Conservation (phyloP, 2,329 filamentous ascomycete species). For the Neospermospora avenae region DNA sequence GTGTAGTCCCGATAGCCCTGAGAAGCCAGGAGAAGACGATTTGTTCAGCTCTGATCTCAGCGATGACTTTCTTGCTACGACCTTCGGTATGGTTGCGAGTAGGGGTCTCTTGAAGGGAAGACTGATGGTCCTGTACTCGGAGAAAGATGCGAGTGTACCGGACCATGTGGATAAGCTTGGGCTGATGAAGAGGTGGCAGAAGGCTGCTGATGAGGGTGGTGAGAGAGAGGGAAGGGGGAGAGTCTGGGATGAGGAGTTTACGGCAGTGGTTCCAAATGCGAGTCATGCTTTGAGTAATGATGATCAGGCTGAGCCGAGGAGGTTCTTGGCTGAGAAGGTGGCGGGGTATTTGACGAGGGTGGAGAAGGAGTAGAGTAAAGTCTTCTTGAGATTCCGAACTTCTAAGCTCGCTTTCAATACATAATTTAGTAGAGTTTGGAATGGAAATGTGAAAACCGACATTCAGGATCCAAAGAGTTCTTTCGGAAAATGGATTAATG, state of each 20-base stretch:
- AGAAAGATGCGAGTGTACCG: neutral
- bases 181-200: slow-evolving; percentile 3
- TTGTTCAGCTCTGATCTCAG: slow-evolving; percentile 2
- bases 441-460: no score
- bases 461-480: no score
- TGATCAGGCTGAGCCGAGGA: slow-evolving; percentile 42
- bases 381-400: neutral
- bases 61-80: neutral
- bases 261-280: slow-evolving; percentile 46
- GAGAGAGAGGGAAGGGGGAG: slow-evolving; percentile 16
- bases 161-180: neutral
- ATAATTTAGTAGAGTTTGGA: no score
- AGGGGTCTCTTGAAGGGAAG: slow-evolving; percentile 36
- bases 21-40: neutral
- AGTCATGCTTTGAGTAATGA: slow-evolving; percentile 47
- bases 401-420: no score
- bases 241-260: slow-evolving; percentile 47
- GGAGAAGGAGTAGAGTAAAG: neutral
- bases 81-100: slow-evolving; percentile 21
- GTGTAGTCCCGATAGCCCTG: slow-evolving; percentile 1
- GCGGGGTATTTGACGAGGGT: slow-evolving; percentile 14
- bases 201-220: slow-evolving; percentile 38
- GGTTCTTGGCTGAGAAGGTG: slow-evolving; percentile 18
- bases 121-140: slow-evolving; percentile 2
- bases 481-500: no score